These are phyloP conservation scores for Piromyces finnis DNA, from an alignment of 192 early-diverging fungal species.

Conservation along the genomic window DNA sequence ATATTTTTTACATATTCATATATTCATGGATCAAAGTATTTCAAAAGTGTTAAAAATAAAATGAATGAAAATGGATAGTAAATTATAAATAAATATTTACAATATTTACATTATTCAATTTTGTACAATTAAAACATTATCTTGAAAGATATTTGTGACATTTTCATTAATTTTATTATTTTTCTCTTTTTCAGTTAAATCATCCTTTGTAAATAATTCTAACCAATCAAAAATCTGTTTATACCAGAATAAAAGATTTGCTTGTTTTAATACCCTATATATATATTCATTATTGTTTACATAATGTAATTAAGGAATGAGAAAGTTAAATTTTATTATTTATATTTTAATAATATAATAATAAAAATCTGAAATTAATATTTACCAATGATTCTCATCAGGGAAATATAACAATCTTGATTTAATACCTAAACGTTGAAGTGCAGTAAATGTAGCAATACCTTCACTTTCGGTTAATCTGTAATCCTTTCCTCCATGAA, in stretches of 20 bases:
- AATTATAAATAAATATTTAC: too few relatives aligned
- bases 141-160: too few relatives aligned
- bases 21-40: too few relatives aligned
- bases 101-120: too few relatives aligned
- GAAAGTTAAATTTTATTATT: too few relatives aligned
- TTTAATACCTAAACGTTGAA: constrained; percentile 51
- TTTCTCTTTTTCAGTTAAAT: not conserved
- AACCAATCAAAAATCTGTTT: not conserved
- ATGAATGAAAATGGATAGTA: too few relatives aligned
- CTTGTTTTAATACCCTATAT: not conserved
- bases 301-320: too few relatives aligned
- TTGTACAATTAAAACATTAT: too few relatives aligned
- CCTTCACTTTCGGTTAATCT: constrained; percentile 53
- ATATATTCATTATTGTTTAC: not conserved
- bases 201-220: not conserved
- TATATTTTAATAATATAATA: too few relatives aligned
- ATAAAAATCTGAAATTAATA: too few relatives aligned
- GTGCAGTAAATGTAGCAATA: constrained; percentile 49
- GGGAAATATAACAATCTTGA: constrained; percentile 56
- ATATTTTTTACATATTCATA: too few relatives aligned
- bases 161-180: not conserved
- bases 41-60: too few relatives aligned
- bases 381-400: constrained; percentile 36
- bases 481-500: constrained; percentile 52
- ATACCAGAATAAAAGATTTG: not conserved